A percentile compares a stretch with the other conserved stretches of the same genome.
phyloP scores from a whole-genome alignment of 257 asterid genomes.

The Nyctanthes arbortristis region DNA sequence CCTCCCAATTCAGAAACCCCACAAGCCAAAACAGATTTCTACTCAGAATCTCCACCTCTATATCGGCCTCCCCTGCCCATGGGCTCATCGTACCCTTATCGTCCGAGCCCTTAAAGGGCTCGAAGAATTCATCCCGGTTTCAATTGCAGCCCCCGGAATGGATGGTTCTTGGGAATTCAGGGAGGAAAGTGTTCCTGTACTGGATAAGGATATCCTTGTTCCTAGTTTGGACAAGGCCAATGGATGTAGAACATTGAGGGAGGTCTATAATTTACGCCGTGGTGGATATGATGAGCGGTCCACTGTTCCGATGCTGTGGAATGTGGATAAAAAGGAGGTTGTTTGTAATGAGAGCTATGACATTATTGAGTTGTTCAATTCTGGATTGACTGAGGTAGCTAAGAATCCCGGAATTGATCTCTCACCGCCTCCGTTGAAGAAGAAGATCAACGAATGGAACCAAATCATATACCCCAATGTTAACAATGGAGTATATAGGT shows the following conservation, averaged over 20 bases:
- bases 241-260: slow-evolving; percentile 65
- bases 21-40: slow-evolving; percentile 24
- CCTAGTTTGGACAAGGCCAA: slow-evolving; percentile 63
- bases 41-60: slow-evolving; percentile 71
- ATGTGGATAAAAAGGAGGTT: slow-evolving; percentile 57
- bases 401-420: slow-evolving; percentile 65
- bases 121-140: slow-evolving; percentile 57
- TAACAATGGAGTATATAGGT: slow-evolving; percentile 95
- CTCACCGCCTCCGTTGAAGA: slow-evolving; percentile 56
- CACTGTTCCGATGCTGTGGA: slow-evolving; percentile 97
- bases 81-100: slow-evolving; percentile 98
- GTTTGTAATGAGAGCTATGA: slow-evolving; percentile 93
- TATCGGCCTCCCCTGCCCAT: slow-evolving; percentile 94
- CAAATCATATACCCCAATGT: slow-evolving; percentile 66
- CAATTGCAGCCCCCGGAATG: slow-evolving; percentile 72
- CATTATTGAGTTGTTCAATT: slow-evolving; percentile 67
- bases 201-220: slow-evolving; percentile 25
- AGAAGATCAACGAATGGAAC: slow-evolving; percentile 70
- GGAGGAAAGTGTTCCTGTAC: slow-evolving; percentile 10
- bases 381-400: slow-evolving; percentile 60
- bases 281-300: slow-evolving; percentile 79
- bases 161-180: slow-evolving; percentile 87
- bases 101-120: slow-evolving; percentile 94
- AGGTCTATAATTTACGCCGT: slow-evolving; percentile 55
- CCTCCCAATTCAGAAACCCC: slow-evolving; percentile 70